Conservation (phyloP, 306 rosid species). For the Ceratonia siliqua region DNA sequence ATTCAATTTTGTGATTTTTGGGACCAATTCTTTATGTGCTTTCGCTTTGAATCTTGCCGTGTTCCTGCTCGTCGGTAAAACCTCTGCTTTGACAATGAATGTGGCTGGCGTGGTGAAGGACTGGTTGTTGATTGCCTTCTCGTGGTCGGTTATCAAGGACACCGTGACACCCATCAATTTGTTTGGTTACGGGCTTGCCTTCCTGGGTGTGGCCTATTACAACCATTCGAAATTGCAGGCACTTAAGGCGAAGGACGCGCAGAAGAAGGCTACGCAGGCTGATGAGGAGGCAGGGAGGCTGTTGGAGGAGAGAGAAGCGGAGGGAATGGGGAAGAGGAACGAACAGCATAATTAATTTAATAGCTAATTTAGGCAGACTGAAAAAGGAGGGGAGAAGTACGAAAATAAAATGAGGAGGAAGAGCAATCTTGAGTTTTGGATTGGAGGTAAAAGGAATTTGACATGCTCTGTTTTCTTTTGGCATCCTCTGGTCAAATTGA, state of each 20-base stretch:
- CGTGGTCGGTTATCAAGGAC: slow-evolving; percentile 90
- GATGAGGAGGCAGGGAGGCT: slow-evolving; percentile 76
- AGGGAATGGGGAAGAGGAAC: slow-evolving; percentile 54
- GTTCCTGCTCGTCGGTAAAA: slow-evolving; percentile 81
- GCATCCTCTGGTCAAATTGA: slow-evolving; percentile 5
- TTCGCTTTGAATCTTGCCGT: slow-evolving; percentile 85
- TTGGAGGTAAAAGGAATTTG: not conserved
- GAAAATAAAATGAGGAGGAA: slow-evolving; percentile 41
- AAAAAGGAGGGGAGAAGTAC: slow-evolving; percentile 5
- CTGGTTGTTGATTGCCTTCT: slow-evolving; percentile 82
- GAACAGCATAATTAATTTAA: slow-evolving; percentile 47
- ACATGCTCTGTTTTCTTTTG: slow-evolving; percentile 3
- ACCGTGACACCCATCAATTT: slow-evolving; percentile 80
- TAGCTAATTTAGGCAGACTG: not conserved
- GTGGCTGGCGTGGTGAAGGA: slow-evolving; percentile 93
- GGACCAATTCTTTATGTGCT: slow-evolving; percentile 78
- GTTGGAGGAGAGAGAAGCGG: slow-evolving; percentile 68
- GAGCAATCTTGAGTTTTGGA: not conserved
- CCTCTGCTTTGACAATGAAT: slow-evolving; percentile 89
- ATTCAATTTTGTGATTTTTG: slow-evolving; percentile 63
- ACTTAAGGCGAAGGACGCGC: slow-evolving; percentile 77
- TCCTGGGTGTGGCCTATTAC: slow-evolving; percentile 79
- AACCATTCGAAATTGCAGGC: slow-evolving; percentile 83
- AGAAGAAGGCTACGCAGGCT: slow-evolving; percentile 63
- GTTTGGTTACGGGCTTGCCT: slow-evolving; percentile 81